Base-by-base conservation (phyloP, 116 monocot species). In the Trichopus zeylanicus region DNA sequence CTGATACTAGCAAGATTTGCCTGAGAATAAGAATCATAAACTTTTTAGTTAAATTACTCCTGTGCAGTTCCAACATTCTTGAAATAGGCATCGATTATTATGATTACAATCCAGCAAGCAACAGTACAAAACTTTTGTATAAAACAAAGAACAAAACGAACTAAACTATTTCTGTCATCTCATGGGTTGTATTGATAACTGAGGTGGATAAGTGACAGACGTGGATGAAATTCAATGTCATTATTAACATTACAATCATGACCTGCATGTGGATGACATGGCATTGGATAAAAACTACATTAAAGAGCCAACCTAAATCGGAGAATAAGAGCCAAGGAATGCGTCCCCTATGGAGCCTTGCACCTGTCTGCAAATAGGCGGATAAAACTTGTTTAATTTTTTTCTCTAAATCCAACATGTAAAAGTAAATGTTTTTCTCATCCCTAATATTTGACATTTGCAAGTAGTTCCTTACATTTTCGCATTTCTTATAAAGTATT, bases 1-100 rank as follows among this genome's bases (percentile, higher is more conserved):
- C 83, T 21, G 94, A 82, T 42, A 31, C 80, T 31, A 94, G 55
- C 31, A 94, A 66, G 38, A 94, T 82, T 94, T 94, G 80, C 80
- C 94, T 94, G 79, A 51, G 65, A 58, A 68, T n/a, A n/a, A n/a
- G 52, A 3, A 42, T 42, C 42, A 33, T 4, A 33, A 33, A 33
- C 4, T 5, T 33, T 33, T 5, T 5, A 8, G 1, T 0, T 13
- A 42, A 42, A n/a, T 42, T 10, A 42, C 1, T 42, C 3, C 13
- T 16, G 8, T 0, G 42, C 3, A 16, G 13, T 16, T 13, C 42
- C 4, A 42, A 42, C 6, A 1, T 42, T 10, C 13, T 42, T 42
- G 13, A 16, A 1, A 42, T 13, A 42, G 42, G 3, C 12, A 16
- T 18, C 42, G n/a, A n/a, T n/a, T n/a, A n/a, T 13, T 42, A 42